phyloP scores from a whole-genome alignment of 108 stramenopile species.

The Nannochloropsis granulata region DNA sequence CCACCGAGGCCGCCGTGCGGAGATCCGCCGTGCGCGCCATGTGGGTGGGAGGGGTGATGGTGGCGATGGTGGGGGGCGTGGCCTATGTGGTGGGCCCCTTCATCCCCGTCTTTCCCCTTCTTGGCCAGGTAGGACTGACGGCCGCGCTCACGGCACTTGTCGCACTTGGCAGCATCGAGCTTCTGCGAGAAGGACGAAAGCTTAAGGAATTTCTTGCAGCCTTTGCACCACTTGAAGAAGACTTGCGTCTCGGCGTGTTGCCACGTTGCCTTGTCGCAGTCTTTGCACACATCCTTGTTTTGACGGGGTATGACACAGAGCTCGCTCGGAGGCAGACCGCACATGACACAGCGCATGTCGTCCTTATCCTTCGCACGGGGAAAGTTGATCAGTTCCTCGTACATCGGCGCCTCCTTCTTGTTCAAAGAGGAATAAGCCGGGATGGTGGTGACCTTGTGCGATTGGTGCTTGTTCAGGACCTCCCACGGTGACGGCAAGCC shows the following conservation, averaged over 20 bases:
- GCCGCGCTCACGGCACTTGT: slow-evolving; percentile 22
- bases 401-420: not conserved
- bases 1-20: no score
- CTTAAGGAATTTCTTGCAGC: slow-evolving; percentile 25
- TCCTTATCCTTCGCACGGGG: not conserved
- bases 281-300: slow-evolving; percentile 28
- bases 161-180: slow-evolving; percentile 21
- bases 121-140: slow-evolving; percentile 17
- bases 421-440: not conserved
- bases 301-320: not conserved
- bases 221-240: slow-evolving; percentile 33
- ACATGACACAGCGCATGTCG: not conserved
- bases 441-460: not conserved
- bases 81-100: not conserved
- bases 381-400: slow-evolving; percentile 2
- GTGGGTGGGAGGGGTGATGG: not conserved
- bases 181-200: slow-evolving; percentile 6
- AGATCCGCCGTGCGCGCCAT: not conserved
- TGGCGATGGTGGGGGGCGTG: not conserved
- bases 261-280: slow-evolving; percentile 24
- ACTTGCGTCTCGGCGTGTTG: not conserved
- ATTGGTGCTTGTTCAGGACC: not conserved
- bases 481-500: not conserved
- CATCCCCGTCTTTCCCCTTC: slow-evolving; percentile 8
- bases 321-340: not conserved